A percentile compares a stretch with the other conserved stretches of the same genome.
phyloP scores from a whole-genome alignment of 2,329 filamentous ascomycete genomes.

The Immersiporthe knoxdaviesiana region DNA sequence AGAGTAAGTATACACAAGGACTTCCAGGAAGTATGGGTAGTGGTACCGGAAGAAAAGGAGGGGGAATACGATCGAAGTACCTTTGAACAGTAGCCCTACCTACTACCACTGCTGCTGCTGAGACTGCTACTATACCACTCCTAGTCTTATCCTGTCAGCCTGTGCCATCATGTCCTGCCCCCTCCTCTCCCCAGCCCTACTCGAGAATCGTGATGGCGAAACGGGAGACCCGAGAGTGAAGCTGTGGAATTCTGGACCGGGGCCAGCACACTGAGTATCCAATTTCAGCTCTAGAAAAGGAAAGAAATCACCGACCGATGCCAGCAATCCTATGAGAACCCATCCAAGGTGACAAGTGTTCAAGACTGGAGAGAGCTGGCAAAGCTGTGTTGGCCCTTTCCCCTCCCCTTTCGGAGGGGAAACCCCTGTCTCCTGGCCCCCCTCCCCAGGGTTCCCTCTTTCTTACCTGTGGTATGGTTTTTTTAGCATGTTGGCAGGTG shows the following conservation, averaged over 20 bases:
- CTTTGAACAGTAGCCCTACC: neutral
- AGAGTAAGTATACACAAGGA: neutral
- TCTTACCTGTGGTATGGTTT: conserved; percentile 6
- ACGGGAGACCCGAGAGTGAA: conserved; percentile 10
- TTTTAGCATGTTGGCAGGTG: neutral
- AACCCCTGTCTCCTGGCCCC: neutral
- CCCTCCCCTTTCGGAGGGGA: neutral
- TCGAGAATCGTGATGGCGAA: conserved; percentile 4
- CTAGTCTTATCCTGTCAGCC: neutral
- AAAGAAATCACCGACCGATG: neutral
- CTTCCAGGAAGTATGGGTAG: neutral
- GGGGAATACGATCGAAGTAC: neutral
- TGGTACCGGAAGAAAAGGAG: neutral
- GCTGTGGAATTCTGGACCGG: conserved; percentile 6
- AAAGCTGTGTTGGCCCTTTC: conserved; percentile 3
- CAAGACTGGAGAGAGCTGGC: neutral
- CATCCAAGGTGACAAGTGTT: conserved; percentile 12
- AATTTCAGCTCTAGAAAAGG: neutral
- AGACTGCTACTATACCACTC: neutral
- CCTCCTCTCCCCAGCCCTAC: neutral
- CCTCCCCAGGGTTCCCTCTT: neutral
- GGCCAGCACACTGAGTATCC: neutral
- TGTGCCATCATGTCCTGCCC: neutral
- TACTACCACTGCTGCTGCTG: neutral
- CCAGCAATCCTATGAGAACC: neutral